These are phyloP conservation scores for Amanita muscaria DNA, from an alignment of 768 basidiomycete species.

Conservation along the genomic window DNA sequence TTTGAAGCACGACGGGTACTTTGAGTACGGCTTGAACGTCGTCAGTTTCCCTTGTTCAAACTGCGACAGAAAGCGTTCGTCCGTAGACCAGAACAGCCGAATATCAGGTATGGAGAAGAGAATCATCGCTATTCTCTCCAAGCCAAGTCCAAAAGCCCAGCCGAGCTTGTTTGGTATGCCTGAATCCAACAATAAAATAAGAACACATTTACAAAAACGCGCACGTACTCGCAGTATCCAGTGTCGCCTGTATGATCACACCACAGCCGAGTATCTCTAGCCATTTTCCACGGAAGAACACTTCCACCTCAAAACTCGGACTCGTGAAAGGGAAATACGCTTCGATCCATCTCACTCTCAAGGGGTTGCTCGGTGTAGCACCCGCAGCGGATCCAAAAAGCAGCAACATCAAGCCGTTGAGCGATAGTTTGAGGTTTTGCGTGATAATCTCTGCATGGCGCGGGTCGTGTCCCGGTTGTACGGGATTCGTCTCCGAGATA, in stretches of 20 bases:
- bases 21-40: constrained; percentile 86
- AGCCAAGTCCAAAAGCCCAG: constrained; percentile 97
- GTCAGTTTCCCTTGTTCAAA: constrained; percentile 71
- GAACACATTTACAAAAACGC: constrained; percentile 15
- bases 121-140: constrained; percentile 97
- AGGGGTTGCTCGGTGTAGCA: constrained; percentile 51
- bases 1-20: constrained; percentile 87
- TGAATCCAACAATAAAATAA: constrained; percentile 17
- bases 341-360: constrained; percentile 94
- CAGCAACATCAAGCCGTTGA: constrained; percentile 78
- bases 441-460: constrained; percentile 63
- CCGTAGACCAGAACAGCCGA: constrained; percentile 92
- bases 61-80: constrained; percentile 80
- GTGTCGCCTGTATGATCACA: constrained; percentile 81
- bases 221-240: constrained; percentile 76
- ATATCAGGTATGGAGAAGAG: constrained; percentile 96
- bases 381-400: constrained; percentile 64
- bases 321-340: constrained; percentile 97
- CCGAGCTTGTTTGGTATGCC: constrained; percentile 79
- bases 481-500: constrained; percentile 67
- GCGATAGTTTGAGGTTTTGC: constrained; percentile 80
- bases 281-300: constrained; percentile 95
- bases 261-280: constrained; percentile 93
- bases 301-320: constrained; percentile 97
- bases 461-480: constrained; percentile 71